Conservation (phyloP, 345 rosid genomes). For the Punica granatum region DNA sequence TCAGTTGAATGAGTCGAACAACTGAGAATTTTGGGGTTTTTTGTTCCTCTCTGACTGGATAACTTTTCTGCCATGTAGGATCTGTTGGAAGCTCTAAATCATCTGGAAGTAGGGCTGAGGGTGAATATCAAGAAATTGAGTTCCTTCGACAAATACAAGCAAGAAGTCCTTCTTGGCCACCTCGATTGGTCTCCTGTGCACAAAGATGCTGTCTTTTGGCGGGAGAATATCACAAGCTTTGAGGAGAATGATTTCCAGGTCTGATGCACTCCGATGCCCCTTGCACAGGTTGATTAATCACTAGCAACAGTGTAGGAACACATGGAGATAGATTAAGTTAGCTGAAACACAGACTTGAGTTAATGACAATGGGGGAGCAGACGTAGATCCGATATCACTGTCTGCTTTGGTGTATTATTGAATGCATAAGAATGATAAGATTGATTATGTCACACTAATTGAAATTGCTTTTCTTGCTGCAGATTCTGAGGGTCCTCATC, state of each 20-base stretch:
- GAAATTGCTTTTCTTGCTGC: slow-evolving; percentile 9
- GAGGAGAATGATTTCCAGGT: slow-evolving; percentile 99
- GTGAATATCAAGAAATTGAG: slow-evolving; percentile 77
- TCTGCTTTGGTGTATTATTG: not conserved
- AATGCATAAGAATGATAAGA: not conserved
- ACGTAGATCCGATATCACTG: not conserved
- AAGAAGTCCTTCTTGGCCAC: slow-evolving; percentile 91
- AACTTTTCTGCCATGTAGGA: slow-evolving; percentile 31
- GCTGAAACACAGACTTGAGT: not conserved
- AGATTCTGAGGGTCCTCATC: slow-evolving; percentile 88
- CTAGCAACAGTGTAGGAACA: not conserved
- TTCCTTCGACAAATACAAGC: slow-evolving; percentile 92
- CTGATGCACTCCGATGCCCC: not conserved
- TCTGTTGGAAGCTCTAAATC: slow-evolving; percentile 72
- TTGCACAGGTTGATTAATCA: not conserved
- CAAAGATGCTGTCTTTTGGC: slow-evolving; percentile 90
- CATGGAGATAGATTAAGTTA: not conserved
- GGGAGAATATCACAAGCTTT: slow-evolving; percentile 70
- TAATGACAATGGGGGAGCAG: not conserved
- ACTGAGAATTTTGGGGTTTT: not conserved
- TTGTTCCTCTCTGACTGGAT: not conserved
- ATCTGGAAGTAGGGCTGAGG: slow-evolving; percentile 77
- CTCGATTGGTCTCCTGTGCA: slow-evolving; percentile 99
- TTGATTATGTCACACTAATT: not conserved
- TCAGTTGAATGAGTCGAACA: not conserved